Base-by-base conservation (phyloP, 768 basidiomycete genomes). In the Hericium erinaceus region DNA sequence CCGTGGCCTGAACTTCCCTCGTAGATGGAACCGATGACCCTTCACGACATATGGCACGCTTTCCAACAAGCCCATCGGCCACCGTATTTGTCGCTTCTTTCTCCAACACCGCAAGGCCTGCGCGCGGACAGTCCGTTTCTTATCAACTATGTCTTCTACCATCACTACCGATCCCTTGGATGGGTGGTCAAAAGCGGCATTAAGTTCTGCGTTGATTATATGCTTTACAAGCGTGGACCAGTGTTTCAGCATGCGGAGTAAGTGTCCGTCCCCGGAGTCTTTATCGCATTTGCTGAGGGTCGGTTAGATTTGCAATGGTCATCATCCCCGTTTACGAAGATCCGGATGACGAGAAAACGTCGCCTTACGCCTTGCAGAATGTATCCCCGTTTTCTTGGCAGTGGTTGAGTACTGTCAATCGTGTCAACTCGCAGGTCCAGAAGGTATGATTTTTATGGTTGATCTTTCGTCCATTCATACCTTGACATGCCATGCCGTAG, bases 231-330 rank as follows among this genome's bases (percentile, higher is more conserved):
- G 64, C 82, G 90, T 12, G 97, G 97, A 0, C 94, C 95, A 2
- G 91, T 95, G 1, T 98, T 98, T 70, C 75, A 85, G 4, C 97
- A 99, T 69, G 95, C 97, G 10, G 95, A 98, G 93, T 98, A 68
- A 65, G 89, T 28, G 28, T 52, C 7, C 7, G 8, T 52, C 53
- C 33, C 46, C 48, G 57, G 46, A 54, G 37, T n/a, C 39, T 10
- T 11, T 26, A 1, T 5, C 38, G 12, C 44, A 28, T 55, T 39
- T 26, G 24, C 54, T 55, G 12, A 55, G 41, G 18, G 11, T 9
- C 26, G 40, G 38, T 28, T 60, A 98, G 95, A 65, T 95, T 99
- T 64, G 91, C 93, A 0, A 71, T 95, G 39, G 82, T 95, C n/a
- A 79, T 95, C 18, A 83, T 92, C 60, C 95, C 97, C 0, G 85